Evolutionary conservation across 208 protist species (phyloP), one percentile per base, ranked within the genome.

Genomic region (Leishmania guyanensis): DNA sequence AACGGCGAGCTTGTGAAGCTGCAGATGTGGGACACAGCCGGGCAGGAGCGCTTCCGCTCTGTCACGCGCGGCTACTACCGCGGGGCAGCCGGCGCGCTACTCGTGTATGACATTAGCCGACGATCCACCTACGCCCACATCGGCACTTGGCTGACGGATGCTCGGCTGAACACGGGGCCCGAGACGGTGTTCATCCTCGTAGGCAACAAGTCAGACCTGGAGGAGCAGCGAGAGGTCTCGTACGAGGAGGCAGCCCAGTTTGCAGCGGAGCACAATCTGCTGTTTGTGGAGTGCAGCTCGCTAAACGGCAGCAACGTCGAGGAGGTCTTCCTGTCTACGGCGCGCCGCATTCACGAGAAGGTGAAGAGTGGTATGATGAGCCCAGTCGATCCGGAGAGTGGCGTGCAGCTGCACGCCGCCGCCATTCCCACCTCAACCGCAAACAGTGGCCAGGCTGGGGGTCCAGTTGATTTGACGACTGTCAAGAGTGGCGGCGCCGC

Each of bases 11-110:
- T 91, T 22, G 98, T 99, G 78, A 99, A 99, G 91, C 89, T 99
- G 64, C 98, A 99, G 83, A 99, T 99, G 85, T 99, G 98, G 98
- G 98, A 99, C 84, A 99, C 98, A 0, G 98, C 98, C 2, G 98
- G 95, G 9, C 91, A 96, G 80, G 94, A 97, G 82, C 86, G 94
- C 60, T 98, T 98, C 83, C 92, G 97, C 36, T 97, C 97, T 17
- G 95, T 99, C 51, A 99, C 97, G 0, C 94, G 95, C n/a, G 95
- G 93, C 51, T 99, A 99, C 92, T 99, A 99, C 85, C 91, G 98
- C 64, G 98, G 98, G 26, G 98, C 99, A 16, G 97, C 98, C 8
- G 98, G 95, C 48, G 98, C 98, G 16, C 87, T 99, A 17, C 88
- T 99, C 56, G 98, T 99, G 10, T 99, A 98, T 81, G 98, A 99